phyloP scores from a whole-genome alignment of 2,329 filamentous ascomycete genomes.

The Colletotrichum sp. region DNA sequence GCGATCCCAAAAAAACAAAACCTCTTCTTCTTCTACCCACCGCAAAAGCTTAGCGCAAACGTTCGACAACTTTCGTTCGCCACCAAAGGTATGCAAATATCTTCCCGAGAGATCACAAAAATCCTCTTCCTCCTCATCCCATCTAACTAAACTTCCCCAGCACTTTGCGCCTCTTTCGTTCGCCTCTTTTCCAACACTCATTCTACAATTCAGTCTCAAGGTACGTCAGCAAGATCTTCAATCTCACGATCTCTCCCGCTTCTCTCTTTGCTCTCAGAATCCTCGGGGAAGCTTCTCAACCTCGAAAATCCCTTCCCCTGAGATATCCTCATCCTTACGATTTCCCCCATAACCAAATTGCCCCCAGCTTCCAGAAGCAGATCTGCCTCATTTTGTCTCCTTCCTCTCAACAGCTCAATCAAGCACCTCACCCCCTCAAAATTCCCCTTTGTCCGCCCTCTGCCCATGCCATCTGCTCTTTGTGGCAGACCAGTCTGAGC shows the following conservation, averaged over 20 bases:
- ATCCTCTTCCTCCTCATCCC: background rate
- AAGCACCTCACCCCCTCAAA: background rate
- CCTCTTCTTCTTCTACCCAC: background rate
- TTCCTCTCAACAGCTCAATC: background rate
- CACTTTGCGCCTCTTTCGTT: conserved; percentile 1
- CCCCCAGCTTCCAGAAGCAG: background rate
- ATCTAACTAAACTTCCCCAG: background rate
- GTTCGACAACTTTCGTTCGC: background rate
- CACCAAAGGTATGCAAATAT: background rate
- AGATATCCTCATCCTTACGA: background rate
- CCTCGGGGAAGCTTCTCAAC: background rate
- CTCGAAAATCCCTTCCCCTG: background rate
- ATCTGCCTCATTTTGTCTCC: background rate
- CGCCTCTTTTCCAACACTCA: background rate
- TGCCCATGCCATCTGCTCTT: background rate
- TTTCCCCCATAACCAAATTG: background rate
- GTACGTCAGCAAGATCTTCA: background rate
- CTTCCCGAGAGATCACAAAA: background rate
- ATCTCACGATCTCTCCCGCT: background rate
- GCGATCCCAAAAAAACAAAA: background rate
- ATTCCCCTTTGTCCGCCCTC: background rate
- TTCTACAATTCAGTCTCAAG: background rate
- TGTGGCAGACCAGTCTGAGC: background rate
- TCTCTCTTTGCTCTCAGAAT: background rate
- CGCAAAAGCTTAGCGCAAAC: background rate